A percentile compares a stretch with the other conserved stretches of the same genome.
Evolutionary conservation across 108 stramenopile species (phyloP).

Genomic region (Chaetoceros muelleri): DNA sequence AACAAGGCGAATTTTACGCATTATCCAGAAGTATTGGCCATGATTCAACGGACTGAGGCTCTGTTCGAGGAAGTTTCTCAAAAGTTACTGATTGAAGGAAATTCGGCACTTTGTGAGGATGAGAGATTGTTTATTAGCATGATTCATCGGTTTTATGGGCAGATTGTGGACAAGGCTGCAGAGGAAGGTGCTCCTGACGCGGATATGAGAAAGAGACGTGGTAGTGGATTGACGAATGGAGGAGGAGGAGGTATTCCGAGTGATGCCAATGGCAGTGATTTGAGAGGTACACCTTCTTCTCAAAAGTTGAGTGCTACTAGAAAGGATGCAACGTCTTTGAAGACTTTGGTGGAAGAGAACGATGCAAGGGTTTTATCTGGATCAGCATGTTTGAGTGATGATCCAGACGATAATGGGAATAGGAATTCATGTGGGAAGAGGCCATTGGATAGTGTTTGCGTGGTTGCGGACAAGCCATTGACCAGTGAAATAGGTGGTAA

Average conservation of each 20-base stretch:
- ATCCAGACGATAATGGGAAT: no score
- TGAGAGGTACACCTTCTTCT: constrained; percentile 6
- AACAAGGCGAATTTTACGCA: constrained; percentile 79
- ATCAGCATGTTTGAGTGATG: no score
- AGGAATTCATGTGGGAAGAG: no score
- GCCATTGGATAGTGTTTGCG: no score
- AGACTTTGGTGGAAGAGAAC: constrained; percentile 50
- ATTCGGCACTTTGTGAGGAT: constrained; percentile 67
- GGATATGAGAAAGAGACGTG: constrained; percentile 17
- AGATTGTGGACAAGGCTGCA: constrained; percentile 40
- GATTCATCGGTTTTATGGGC: constrained; percentile 77
- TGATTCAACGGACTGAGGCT: constrained; percentile 55
- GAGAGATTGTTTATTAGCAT: constrained; percentile 81
- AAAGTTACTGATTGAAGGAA: constrained; percentile 53
- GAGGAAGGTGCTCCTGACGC: constrained; percentile 35
- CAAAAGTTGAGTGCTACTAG: constrained; percentile 1
- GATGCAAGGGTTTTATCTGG: constrained; percentile 9
- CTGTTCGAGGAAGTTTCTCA: constrained; percentile 66
- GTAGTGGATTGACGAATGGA: constrained; percentile 8
- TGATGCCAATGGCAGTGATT: not conserved
- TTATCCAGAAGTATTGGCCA: constrained; percentile 55
- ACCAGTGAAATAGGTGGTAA: no score
- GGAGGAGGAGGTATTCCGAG: not conserved
- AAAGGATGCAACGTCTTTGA: constrained; percentile 23
- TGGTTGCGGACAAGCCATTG: no score